phyloP scores from a whole-genome alignment of 139 green algal species.

The Eudorina sp. region DNA sequence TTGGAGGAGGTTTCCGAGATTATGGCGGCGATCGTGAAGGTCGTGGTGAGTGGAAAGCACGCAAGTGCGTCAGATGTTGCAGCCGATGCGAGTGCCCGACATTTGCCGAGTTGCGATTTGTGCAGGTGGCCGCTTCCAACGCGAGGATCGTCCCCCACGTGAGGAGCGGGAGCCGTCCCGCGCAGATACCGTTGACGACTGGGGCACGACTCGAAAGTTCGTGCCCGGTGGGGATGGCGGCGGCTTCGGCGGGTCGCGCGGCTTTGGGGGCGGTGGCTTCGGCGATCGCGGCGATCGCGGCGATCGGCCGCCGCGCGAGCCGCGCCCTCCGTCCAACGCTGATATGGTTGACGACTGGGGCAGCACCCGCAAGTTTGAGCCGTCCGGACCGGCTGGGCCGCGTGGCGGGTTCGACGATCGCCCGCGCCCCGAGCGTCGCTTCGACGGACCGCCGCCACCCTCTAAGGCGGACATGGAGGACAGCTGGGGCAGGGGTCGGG shows the following conservation, averaged over 20 bases:
- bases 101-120: neutral
- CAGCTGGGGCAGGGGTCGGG: conserved; percentile 49
- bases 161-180: conserved; percentile 74
- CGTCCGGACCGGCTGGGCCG: conserved; percentile 35
- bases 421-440: conserved; percentile 13
- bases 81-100: neutral
- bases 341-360: conserved; percentile 86
- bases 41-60: neutral
- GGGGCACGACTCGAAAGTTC: conserved; percentile 83
- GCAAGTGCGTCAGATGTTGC: neutral
- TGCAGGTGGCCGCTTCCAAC: conserved; percentile 11
- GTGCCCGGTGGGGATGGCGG: conserved; percentile 60
- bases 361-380: conserved; percentile 71
- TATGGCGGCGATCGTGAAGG: conserved; percentile 77
- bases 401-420: conserved; percentile 35
- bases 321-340: conserved; percentile 68
- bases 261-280: conserved; percentile 40
- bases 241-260: conserved; percentile 41
- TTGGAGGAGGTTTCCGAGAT: conserved; percentile 84
- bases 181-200: conserved; percentile 83
- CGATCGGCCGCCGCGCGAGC: conserved; percentile 50
- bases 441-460: conserved; percentile 6
- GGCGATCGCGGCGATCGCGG: conserved; percentile 16
- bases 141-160: conserved; percentile 13
- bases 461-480: conserved; percentile 61